Percentiles rank a stretch among this genome's conserved stretches.
phyloP scores from a whole-genome alignment of 2,329 filamentous ascomycete genomes.

The Pyricularia sp. region DNA sequence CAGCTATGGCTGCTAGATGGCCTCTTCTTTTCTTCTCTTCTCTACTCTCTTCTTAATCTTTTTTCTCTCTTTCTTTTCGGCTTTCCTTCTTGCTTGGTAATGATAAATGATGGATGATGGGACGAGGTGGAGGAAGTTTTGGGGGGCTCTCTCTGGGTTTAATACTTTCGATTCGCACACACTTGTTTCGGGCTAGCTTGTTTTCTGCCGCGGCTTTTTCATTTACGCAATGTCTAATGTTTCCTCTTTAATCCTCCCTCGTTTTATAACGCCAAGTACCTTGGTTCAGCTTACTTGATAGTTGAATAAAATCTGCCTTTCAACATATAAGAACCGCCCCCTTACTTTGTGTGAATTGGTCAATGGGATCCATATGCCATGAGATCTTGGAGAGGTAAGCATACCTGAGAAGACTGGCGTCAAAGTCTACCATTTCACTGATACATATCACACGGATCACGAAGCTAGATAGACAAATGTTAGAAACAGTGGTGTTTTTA shows the following conservation, averaged over 20 bases:
- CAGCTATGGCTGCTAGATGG: constrained; percentile 4
- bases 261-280: background rate
- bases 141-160: background rate
- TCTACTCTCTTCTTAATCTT: too few relatives aligned
- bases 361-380: too few relatives aligned
- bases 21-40: too few relatives aligned
- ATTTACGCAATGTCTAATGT: background rate
- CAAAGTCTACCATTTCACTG: background rate
- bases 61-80: too few relatives aligned
- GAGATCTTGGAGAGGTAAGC: too few relatives aligned
- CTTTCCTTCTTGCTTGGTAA: too few relatives aligned
- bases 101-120: background rate
- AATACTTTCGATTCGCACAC: background rate
- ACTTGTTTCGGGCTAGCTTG: background rate
- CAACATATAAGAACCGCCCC: background rate
- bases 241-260: background rate
- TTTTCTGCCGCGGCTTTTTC: background rate
- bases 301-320: background rate
- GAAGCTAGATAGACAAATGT: background rate
- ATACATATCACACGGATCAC: background rate
- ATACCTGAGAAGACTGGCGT: background rate
- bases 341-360: background rate
- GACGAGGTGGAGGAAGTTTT: background rate
- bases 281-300: background rate
- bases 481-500: background rate